phyloP scores from a whole-genome alignment of 805 yeast species.

The Metschnikowia picachoensis region DNA sequence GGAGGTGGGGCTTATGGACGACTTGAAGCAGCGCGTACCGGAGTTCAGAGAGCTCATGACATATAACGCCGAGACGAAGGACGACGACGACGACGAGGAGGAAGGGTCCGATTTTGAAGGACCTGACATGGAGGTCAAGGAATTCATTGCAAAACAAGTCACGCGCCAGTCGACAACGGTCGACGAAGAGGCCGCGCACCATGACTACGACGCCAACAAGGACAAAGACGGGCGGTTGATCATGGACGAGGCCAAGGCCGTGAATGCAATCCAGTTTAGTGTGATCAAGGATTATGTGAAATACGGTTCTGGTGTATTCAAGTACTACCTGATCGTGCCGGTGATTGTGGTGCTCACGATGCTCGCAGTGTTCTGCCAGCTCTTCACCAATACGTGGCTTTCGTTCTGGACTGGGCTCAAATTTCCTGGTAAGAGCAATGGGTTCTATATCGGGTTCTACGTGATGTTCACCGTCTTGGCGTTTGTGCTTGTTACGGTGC shows the following conservation, averaged over 20 bases:
- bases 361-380: constrained; percentile 46
- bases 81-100: constrained; percentile 20
- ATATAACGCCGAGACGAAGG: constrained; percentile 25
- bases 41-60: constrained; percentile 39
- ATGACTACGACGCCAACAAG: constrained; percentile 26
- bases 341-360: constrained; percentile 18
- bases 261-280: constrained; percentile 24
- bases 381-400: constrained; percentile 73
- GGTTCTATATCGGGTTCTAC: constrained; percentile 71
- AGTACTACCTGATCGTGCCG: constrained; percentile 22
- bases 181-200: constrained; percentile 33
- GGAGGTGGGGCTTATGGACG: constrained; percentile 57
- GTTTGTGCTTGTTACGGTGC: constrained; percentile 39
- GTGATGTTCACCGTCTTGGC: constrained; percentile 56
- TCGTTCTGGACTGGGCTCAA: constrained; percentile 72
- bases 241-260: constrained; percentile 15
- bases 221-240: constrained; percentile 17
- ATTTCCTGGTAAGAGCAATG: constrained; percentile 43
- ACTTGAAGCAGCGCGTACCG: constrained; percentile 40
- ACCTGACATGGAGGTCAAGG: constrained; percentile 8
- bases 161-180: constrained; percentile 19
- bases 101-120: constrained; percentile 18
- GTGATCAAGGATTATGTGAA: constrained; percentile 32
- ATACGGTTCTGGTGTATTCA: constrained; percentile 27
- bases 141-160: constrained; percentile 11